Evolutionary conservation across 2,329 filamentous ascomycete genomes (phyloP), one percentile per base, ranked within the genome.

Genomic region (Ambrosiella xylebori): DNA sequence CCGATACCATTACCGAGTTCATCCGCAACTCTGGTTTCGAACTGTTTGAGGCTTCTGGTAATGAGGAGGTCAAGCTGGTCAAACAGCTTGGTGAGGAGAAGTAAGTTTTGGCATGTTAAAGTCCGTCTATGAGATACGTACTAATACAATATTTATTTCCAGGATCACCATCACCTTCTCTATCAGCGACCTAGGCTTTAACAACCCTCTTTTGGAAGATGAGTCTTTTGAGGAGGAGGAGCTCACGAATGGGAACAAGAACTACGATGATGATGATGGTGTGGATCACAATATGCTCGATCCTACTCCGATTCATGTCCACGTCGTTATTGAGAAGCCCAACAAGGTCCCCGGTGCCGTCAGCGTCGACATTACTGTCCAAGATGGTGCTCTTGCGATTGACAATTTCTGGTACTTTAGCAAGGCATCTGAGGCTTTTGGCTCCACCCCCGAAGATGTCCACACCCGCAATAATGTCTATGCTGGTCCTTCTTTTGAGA

Each of bases 401-500:
- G 87, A 96, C 69, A 91, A 93, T 73, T 80, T 97, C 66, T 89
- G 85, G 71, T 91, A 88, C 78, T 94, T 88, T 75, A 76, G 80
- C 65, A 84, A 90, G 65, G 76, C 85, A 61, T 82, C 85, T 60
- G 74, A 94, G 63, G 88, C 91, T 47, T 82, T 88, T 68, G 81
- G 85, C 62, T 76, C 84, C 66, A 82, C 78, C 55, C 82, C 88
- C 63, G 88, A 95, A 67, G 78, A 81, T 68, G 81, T 86, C 64
- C 89, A 88, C 77, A 75, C 80, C 65, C 79, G 88, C 66, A 80
- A 85, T 69, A 82, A 82, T 63, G 72, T 89, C 64, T 98, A 97
- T 75, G 84, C 87, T 47, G 93, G 93, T 58, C 93, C 93, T 61
- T 86, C 88, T 58, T 97, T 96, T 70, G 84, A 82, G 72, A 95